phyloP scores from a whole-genome alignment of 306 rosid genomes.

The Pyrus bretschneideri region DNA sequence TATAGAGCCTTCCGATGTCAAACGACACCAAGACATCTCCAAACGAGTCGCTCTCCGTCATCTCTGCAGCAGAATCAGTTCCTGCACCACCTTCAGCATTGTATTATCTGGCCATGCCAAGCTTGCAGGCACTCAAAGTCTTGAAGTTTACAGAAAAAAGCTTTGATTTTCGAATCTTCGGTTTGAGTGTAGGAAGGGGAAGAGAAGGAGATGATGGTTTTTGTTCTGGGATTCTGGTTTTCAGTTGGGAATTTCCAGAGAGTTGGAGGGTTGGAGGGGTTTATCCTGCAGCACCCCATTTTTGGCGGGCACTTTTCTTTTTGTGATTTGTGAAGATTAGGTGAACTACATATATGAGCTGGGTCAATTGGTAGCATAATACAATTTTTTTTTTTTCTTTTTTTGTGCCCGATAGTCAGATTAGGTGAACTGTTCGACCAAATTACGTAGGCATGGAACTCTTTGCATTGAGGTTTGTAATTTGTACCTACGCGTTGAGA shows the following conservation, averaged over 20 bases:
- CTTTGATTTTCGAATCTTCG: conserved; percentile 21
- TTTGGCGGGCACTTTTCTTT: conserved; percentile 14
- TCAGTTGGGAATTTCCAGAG: conserved; percentile 32
- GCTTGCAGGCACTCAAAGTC: conserved; percentile 60
- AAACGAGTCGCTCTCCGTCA: neutral
- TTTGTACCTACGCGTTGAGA: no score
- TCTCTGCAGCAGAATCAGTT: conserved; percentile 43
- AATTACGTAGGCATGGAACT: no score
- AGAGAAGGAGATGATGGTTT: conserved; percentile 27
- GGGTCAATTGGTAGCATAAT: no score
- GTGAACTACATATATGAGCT: neutral
- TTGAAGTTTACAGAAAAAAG: conserved; percentile 44
- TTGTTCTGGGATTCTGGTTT: conserved; percentile 28
- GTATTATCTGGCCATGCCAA: conserved; percentile 74
- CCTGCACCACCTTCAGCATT: conserved; percentile 79
- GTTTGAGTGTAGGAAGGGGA: conserved; percentile 30
- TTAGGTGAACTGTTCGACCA: no score
- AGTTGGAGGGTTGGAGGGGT: conserved; percentile 35
- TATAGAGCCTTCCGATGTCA: conserved; percentile 60
- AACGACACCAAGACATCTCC: conserved; percentile 53
- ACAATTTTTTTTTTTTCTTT: no score
- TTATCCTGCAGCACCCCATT: conserved; percentile 59
- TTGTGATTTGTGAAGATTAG: neutral
- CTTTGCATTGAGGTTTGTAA: no score
- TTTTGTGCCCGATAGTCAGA: no score